These are phyloP conservation scores for Somion occarium DNA, from an alignment of 1,284 basidiomycete species.

Conservation along the genomic window DNA sequence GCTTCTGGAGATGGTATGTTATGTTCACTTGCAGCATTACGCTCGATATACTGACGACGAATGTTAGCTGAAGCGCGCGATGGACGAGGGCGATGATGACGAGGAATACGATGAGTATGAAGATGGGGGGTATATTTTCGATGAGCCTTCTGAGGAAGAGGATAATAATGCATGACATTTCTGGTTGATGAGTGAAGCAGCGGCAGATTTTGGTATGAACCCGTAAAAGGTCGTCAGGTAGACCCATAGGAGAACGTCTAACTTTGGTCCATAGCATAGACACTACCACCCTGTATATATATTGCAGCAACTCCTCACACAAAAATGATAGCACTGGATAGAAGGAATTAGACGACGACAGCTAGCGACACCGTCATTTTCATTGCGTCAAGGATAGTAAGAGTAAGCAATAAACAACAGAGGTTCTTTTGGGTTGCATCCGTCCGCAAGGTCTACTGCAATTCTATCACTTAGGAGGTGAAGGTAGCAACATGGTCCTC, in stretches of 20 bases:
- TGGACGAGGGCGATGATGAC: conserved; percentile 65
- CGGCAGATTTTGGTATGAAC: no score
- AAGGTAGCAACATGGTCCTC: conserved; percentile 85
- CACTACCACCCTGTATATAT: no score
- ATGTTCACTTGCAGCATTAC: no score
- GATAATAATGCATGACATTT: conserved; percentile 1
- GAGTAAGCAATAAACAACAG: conserved; percentile 8
- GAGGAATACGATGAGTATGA: conserved; percentile 31
- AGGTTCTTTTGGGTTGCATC: background rate
- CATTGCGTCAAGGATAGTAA: conserved; percentile 4
- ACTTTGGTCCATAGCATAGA: no score
- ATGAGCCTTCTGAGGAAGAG: conserved; percentile 21
- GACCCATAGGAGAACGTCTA: no score
- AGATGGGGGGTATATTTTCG: conserved; percentile 24
- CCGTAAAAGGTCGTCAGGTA: no score
- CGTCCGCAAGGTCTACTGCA: conserved; percentile 1
- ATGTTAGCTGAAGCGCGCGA: conserved; percentile 68
- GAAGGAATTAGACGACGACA: no score
- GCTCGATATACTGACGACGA: background rate
- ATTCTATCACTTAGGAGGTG: conserved; percentile 39
- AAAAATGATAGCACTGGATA: no score
- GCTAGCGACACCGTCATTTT: no score
- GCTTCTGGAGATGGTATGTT: conserved; percentile 81
- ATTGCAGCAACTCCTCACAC: no score
- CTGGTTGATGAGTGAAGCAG: no score